A percentile compares a stretch with the other conserved stretches of the same genome.
Evolutionary conservation across 257 asterid genomes (phyloP).

Genomic region (Solanum chmielewskii): DNA sequence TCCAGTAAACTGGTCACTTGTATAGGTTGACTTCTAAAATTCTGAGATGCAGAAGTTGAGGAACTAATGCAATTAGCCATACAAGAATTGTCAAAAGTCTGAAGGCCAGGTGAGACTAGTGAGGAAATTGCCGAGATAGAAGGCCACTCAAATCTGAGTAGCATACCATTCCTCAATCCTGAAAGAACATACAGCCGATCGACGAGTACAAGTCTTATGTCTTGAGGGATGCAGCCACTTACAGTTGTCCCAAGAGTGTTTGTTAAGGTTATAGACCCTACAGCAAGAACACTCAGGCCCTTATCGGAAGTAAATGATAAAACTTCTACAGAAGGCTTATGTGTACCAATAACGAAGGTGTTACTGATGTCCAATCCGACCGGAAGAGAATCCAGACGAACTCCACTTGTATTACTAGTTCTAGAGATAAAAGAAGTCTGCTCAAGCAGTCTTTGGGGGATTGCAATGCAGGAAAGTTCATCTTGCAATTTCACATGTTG

Average conservation of each 20-base stretch:
- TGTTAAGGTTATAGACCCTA: constrained; percentile 63
- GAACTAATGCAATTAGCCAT: constrained; percentile 18
- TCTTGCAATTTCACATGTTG: constrained; percentile 64
- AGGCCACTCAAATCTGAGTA: constrained; percentile 99
- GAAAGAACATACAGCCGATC: constrained; percentile 78
- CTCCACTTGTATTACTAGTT: constrained; percentile 24
- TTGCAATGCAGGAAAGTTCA: constrained; percentile 84
- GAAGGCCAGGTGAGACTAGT: constrained; percentile 22
- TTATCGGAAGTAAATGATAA: constrained; percentile 51
- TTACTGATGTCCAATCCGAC: constrained; percentile 26
- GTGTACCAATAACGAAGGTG: constrained; percentile 77
- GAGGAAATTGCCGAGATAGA: constrained; percentile 25
- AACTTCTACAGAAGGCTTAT: constrained; percentile 92
- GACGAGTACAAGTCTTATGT: constrained; percentile 81
- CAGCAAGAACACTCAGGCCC: constrained; percentile 61
- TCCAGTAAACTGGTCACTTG: constrained; percentile 26
- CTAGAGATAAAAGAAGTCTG: constrained; percentile 9
- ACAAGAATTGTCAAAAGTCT: constrained; percentile 25
- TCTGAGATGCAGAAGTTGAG: constrained; percentile 19
- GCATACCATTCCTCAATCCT: constrained; percentile 97
- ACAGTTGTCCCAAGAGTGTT: constrained; percentile 63
- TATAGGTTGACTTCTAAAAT: constrained; percentile 16
- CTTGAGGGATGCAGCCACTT: constrained; percentile 91
- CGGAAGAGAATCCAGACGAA: constrained; percentile 15
- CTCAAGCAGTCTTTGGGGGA: constrained; percentile 46